These are phyloP conservation scores for Alisma plantagoaquatica DNA, from an alignment of 106 monocot genomes.

Conservation along the genomic window DNA sequence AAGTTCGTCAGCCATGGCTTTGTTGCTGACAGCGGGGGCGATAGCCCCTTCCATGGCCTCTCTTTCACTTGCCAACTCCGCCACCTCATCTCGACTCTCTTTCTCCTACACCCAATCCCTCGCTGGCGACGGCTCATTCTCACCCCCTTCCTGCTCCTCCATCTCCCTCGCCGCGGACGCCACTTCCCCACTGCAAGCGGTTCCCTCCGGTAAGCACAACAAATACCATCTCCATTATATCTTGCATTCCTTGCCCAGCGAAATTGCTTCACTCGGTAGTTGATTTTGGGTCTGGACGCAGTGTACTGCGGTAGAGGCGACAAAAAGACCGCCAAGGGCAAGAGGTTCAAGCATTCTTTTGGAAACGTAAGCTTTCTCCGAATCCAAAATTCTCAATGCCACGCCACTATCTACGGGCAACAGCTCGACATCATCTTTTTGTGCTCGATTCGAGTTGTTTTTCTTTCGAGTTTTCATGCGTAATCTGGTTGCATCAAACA, in stretches of 20 bases:
- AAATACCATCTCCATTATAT: neutral
- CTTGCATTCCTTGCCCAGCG: neutral
- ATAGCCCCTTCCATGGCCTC: too few relatives aligned
- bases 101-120: slow-evolving; percentile 22
- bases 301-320: slow-evolving; percentile 94
- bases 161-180: neutral
- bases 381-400: neutral
- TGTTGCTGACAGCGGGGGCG: too few relatives aligned
- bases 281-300: neutral
- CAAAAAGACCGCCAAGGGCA: slow-evolving; percentile 90
- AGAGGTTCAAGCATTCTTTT: slow-evolving; percentile 87
- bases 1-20: too few relatives aligned
- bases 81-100: slow-evolving; percentile 13
- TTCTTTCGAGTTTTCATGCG: neutral
- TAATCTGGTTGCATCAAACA: slow-evolving; percentile 5
- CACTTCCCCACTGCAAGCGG: slow-evolving; percentile 3
- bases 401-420: too few relatives aligned
- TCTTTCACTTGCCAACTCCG: neutral
- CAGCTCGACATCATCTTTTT: neutral
- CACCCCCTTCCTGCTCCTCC: slow-evolving; percentile 5
- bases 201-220: neutral
- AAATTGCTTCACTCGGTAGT: too few relatives aligned
- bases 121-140: neutral
- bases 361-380: slow-evolving; percentile 51
- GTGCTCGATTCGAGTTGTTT: neutral